Evolutionary conservation across 192 early-diverging fungal species (phyloP), one percentile per base, ranked within the genome.

Genomic region (Linnemannia exigua): DNA sequence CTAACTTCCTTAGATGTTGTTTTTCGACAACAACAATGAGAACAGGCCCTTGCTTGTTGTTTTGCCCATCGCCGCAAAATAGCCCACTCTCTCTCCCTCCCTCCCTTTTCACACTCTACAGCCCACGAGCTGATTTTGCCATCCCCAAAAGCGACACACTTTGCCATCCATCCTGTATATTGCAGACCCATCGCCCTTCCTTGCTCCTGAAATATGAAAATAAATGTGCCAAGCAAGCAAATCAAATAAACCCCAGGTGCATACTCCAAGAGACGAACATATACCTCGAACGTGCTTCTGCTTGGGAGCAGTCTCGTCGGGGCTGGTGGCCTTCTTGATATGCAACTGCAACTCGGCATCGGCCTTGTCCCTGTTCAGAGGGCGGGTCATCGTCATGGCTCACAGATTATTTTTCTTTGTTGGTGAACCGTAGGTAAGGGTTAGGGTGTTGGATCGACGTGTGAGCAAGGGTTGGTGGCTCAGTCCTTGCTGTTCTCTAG

Each of bases 301-400:
- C 85, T 99, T 99, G 73, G 98, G 98, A 5, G 98, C 95, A 41
- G 94, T 93, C 81, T 99, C 98, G 51, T 98, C 97, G 44, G 89
- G 82, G 70, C 92, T 93, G 17, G 95, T 94, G 12, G 97, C 98
- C 88, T 99, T 99, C 77, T 95, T 95, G 75, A 98, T 97, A 82
- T 94, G 92, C 28, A 89, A 89, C 67, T 95, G 92, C 46, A 99
- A 91, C 50, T 98, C 95, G 50, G 94, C 90, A 77, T 98, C 97
- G 69, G 93, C 94, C 90, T 94, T 96, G 67, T 90, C 91, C 51
- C 91, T 89, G 88, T 91, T 92, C 54, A 90, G 88, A n/a, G 90
- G 79, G 69, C 94, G 92, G 52, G 91, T 86, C 75, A 76, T 76
- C 3, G 75, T 76, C n/a, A 58, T 67, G 38, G 75, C 44, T 63